Evolutionary conservation across 2,329 filamentous ascomycete genomes (phyloP).

Genomic region (Trichoderma aggressivum): DNA sequence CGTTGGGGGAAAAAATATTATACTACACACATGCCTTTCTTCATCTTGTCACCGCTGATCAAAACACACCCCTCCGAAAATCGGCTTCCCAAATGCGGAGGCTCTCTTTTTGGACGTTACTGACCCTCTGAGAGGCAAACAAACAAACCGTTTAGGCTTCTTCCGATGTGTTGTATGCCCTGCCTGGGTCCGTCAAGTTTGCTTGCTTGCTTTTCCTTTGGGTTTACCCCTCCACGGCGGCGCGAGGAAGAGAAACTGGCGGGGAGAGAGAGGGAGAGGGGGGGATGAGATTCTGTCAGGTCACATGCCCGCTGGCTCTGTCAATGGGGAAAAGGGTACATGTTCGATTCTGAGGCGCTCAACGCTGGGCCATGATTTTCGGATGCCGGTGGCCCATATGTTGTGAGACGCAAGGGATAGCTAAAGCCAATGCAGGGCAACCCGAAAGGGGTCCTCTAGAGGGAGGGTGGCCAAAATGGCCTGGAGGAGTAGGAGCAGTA

Average conservation of each 20-base stretch:
- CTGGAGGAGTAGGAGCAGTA: neutral
- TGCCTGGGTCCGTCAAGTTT: neutral
- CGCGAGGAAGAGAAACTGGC: neutral
- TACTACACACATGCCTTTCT: neutral
- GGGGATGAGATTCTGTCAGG: neutral
- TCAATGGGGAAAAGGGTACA: neutral
- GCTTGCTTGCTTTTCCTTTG: neutral
- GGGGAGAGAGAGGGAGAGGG: neutral
- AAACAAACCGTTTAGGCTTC: neutral
- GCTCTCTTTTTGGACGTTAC: neutral
- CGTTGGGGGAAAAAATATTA: no score
- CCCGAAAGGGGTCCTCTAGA: neutral
- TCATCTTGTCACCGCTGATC: neutral
- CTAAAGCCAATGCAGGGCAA: slow-evolving; percentile 8
- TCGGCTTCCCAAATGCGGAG: neutral
- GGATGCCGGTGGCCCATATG: neutral
- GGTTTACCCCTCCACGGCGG: neutral
- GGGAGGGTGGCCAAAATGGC: neutral
- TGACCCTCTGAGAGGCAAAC: neutral
- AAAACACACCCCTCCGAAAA: neutral
- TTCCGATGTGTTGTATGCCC: neutral
- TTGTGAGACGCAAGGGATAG: slow-evolving; percentile 11
- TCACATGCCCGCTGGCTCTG: neutral
- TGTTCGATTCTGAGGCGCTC: neutral
- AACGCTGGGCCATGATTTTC: neutral